These are phyloP conservation scores for Silene vulgaris DNA, from an alignment of 179 eudicot species.

Conservation along the genomic window DNA sequence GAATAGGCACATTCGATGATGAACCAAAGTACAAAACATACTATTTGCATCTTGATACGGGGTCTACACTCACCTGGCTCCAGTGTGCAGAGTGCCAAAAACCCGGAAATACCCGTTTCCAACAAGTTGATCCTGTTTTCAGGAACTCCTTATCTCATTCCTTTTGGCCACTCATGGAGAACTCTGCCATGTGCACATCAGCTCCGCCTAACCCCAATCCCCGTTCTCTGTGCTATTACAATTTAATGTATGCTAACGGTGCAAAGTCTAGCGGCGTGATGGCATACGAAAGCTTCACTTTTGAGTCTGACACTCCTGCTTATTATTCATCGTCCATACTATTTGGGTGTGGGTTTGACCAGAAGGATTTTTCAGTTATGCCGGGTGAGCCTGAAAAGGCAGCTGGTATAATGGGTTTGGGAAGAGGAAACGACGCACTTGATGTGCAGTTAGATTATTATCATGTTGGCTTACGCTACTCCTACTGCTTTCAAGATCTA, in stretches of 20 bases:
- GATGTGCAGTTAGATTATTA: not conserved
- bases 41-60: conserved; percentile 11
- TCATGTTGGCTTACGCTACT: not conserved
- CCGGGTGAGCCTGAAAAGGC: not conserved
- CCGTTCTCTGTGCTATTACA: not conserved
- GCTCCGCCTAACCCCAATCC: conserved; percentile 3
- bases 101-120: conserved; percentile 7
- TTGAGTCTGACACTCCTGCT: conserved; percentile 1
- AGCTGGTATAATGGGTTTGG: conserved; percentile 18
- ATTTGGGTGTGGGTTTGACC: conserved; percentile 10
- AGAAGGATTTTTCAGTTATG: not conserved
- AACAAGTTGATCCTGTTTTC: conserved; percentile 11
- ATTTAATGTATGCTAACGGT: not conserved
- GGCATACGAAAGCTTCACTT: not conserved
- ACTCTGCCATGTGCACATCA: not conserved
- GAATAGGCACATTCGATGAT: conserved; percentile 9
- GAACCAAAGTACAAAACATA: conserved; percentile 5
- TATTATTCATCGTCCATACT: not conserved
- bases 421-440: conserved; percentile 2
- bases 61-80: conserved; percentile 17
- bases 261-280: not conserved
- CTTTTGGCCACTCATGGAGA: not conserved
- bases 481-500: conserved; percentile 14
- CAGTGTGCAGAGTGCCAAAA: conserved; percentile 15
- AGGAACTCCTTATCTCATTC: not conserved